Base-by-base conservation (phyloP, 2,329 filamentous ascomycete species). In the Colletotrichum zoysiae region DNA sequence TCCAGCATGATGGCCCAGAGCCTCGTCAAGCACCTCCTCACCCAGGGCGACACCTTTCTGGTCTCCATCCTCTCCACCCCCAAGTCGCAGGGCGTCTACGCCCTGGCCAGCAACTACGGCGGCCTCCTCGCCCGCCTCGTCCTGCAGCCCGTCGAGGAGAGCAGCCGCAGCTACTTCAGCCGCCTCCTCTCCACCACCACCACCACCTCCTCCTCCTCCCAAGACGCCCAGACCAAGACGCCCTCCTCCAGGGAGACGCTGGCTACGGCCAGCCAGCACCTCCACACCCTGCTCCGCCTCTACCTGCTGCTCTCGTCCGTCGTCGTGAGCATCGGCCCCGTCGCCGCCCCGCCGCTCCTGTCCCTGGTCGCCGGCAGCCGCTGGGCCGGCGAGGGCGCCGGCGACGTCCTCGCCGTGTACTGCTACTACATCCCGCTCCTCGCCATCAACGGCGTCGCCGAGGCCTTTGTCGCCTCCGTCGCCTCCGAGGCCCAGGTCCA, bases 121-220 rank as follows among this genome's bases (percentile, higher is more conserved):
- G 93, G 95, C 2, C 88, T 99, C 0, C 84, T 97, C 38, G 96
- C 96, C 0, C 90, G 96, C 3, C 89, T 98, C 74, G 84, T 99
- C 62, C 95, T 99, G 80, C 96, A 98, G 78, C 97, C 96, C 9
- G 90, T 99, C 71, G 96, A 99, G 81, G 97, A 99, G 82, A 95
- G 92, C 79, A 95, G 93, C 74, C 92, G 97, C 50, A 95, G 92
- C 78, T 91, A 97, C 78, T 98, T 98, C 72, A 95, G 94, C 64
- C 92, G 92, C 44, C 85, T 97, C 0, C 89, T 98, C 30, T 46
- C 30, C 20, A 81, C 86, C n/a, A n/a, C n/a, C n/a, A n/a, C n/a
- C n/a, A n/a, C n/a, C n/a, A n/a, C n/a, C n/a, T n/a, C n/a, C n/a
- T n/a, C n/a, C n/a, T n/a, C n/a, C 0, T 79, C 81, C 1, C 67